Conservation (phyloP, 345 rosid genomes). For the Heritiera fomes region DNA sequence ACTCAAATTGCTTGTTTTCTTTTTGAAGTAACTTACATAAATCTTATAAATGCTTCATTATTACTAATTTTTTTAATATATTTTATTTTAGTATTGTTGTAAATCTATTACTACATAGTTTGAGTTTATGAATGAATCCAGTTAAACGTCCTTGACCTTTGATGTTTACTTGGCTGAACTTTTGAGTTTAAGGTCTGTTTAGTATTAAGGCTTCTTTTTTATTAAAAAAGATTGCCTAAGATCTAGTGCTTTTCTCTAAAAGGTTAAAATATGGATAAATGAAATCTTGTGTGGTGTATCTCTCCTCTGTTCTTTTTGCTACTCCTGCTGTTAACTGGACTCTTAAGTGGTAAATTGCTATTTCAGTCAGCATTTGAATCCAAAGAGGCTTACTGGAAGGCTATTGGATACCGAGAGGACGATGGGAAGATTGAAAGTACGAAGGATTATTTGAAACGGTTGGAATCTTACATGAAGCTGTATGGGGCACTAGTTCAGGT, state of each 20-base stretch:
- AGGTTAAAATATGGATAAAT: not conserved
- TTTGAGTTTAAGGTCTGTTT: not conserved
- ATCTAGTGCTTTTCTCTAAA: not conserved
- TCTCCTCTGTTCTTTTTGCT: conserved; percentile 14
- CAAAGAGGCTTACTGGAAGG: conserved; percentile 54
- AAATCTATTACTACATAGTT: not conserved
- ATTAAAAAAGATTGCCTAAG: no score
- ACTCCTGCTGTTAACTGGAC: not conserved
- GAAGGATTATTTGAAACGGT: conserved; percentile 47
- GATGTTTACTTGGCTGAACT: conserved; percentile 2
- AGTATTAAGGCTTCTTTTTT: not conserved
- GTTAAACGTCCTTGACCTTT: not conserved
- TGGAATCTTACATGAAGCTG: conserved; percentile 70
- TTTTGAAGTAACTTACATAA: not conserved
- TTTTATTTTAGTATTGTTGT: not conserved
- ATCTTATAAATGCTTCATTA: not conserved
- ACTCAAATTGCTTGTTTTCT: not conserved
- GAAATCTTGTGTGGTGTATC: no score
- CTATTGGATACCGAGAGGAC: conserved; percentile 50
- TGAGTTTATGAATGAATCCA: not conserved
- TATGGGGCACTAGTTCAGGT: conserved; percentile 97
- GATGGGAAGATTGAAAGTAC: conserved; percentile 53
- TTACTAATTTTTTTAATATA: not conserved
- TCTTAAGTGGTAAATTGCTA: conserved; percentile 24
- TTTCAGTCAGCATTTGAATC: conserved; percentile 70